These are phyloP conservation scores for Striga hermonthica DNA, from an alignment of 305 asterid genomes.

Conservation along the genomic window DNA sequence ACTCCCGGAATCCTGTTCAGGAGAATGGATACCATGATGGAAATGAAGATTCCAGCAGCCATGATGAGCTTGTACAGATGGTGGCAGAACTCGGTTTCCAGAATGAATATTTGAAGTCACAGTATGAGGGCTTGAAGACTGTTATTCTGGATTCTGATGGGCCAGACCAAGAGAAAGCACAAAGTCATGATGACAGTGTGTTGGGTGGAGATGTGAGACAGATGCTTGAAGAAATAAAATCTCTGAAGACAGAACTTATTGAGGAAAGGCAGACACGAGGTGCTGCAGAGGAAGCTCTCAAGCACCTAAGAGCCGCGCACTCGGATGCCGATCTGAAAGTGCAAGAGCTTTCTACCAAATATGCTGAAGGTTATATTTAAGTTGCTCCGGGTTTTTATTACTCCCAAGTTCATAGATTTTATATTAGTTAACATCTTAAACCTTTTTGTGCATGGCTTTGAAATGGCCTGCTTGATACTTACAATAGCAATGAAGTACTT, in stretches of 20 bases:
- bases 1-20: conserved; percentile 34
- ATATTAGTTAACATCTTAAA: conserved; percentile 20
- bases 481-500: conserved; percentile 8
- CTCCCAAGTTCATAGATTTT: conserved; percentile 9
- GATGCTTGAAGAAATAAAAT: conserved; percentile 59
- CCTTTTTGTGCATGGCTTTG: conserved; percentile 9
- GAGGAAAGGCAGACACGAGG: conserved; percentile 83
- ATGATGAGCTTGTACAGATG: conserved; percentile 64
- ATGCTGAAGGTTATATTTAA: conserved; percentile 76
- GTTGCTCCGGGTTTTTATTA: conserved; percentile 28
- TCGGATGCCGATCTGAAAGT: conserved; percentile 76
- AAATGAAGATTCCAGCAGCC: conserved; percentile 35
- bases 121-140: conserved; percentile 57
- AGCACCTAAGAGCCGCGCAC: conserved; percentile 69
- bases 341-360: conserved; percentile 69
- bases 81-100: conserved; percentile 77
- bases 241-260: conserved; percentile 60
- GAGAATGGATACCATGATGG: conserved; percentile 45
- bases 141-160: conserved; percentile 35
- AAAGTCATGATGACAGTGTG: conserved; percentile 33
- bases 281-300: conserved; percentile 91
- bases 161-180: conserved; percentile 33
- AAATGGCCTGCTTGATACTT: conserved; percentile 17
- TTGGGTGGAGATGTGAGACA: conserved; percentile 37
- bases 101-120: conserved; percentile 85